Evolutionary conservation across 768 basidiomycete genomes (phyloP).

Genomic region (Asterophora lycoperdoides): DNA sequence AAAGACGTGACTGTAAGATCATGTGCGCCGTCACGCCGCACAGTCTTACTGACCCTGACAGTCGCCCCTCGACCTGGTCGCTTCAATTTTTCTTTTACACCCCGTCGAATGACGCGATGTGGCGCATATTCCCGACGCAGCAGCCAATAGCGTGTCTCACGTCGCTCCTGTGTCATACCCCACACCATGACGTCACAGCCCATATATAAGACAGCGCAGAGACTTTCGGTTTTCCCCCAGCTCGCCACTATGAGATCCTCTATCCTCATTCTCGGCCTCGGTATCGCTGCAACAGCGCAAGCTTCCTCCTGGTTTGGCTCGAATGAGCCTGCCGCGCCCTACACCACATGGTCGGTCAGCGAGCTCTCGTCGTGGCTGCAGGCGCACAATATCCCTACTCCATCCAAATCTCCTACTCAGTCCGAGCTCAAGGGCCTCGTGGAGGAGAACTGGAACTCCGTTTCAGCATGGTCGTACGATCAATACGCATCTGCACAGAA

Average conservation of each 20-base stretch:
- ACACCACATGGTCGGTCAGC: constrained; percentile 54
- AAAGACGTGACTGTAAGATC: background rate
- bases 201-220: constrained; percentile 4
- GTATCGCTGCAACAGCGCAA: constrained; percentile 29
- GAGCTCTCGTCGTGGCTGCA: constrained; percentile 69
- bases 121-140: background rate
- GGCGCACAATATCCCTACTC: constrained; percentile 56
- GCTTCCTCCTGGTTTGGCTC: constrained; percentile 52
- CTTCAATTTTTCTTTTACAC: background rate
- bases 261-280: constrained; percentile 27
- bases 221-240: background rate
- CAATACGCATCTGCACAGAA: constrained; percentile 63
- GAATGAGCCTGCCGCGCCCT: constrained; percentile 29
- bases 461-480: constrained; percentile 54
- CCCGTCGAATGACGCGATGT: background rate
- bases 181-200: constrained; percentile 20
- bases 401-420: constrained; percentile 39
- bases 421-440: constrained; percentile 45
- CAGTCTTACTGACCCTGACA: background rate
- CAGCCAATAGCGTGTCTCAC: background rate
- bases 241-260: constrained; percentile 25
- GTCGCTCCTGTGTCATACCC: constrained; percentile 16
- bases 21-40: background rate
- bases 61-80: background rate
- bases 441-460: constrained; percentile 56